Conservation (phyloP, 257 asterid genomes). For the Marsdenia floribunda region DNA sequence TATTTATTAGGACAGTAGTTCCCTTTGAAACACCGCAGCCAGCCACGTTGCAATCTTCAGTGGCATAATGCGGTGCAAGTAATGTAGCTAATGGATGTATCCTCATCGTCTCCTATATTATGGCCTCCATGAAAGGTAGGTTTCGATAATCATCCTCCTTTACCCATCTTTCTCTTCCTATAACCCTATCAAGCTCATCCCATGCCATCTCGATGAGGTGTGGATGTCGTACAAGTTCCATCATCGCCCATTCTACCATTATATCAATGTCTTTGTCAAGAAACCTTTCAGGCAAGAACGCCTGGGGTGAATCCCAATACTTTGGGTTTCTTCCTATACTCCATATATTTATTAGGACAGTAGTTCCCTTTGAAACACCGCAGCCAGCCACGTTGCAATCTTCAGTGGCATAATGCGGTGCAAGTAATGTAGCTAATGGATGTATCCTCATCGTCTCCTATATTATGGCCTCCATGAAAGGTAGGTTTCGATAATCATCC, state of each 20-base stretch:
- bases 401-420: not conserved
- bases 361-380: not conserved
- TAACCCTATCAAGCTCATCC: too few species aligned
- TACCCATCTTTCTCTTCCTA: too few species aligned
- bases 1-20: not conserved
- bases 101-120: too few species aligned
- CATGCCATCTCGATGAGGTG: too few species aligned
- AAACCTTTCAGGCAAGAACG: not conserved
- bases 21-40: not conserved
- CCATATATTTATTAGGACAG: not conserved
- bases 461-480: too few species aligned
- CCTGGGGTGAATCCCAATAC: not conserved
- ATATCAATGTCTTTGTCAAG: not conserved
- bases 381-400: not conserved
- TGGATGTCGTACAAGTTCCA: too few species aligned
- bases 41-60: not conserved
- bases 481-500: too few species aligned
- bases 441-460: too few species aligned
- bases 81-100: not conserved
- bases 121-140: too few species aligned
- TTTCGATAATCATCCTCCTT: too few species aligned
- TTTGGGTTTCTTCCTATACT: not conserved
- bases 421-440: not conserved
- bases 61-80: not conserved
- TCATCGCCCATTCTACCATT: not conserved